Conservation (phyloP, 148 eudicot genomes). For the Pharnaceum exiguum region DNA sequence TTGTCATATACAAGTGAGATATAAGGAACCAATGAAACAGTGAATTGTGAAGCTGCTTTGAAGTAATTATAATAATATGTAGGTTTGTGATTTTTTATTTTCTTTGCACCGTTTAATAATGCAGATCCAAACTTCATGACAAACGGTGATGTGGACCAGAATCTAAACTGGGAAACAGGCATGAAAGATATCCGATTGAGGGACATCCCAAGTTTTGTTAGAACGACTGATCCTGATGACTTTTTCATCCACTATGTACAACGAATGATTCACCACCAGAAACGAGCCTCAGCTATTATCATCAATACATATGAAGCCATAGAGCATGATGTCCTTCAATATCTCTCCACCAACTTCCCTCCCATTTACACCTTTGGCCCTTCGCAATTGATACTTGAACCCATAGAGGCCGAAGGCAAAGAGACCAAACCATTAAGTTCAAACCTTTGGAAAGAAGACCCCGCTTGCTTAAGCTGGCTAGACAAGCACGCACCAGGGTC, state of each 20-base stretch:
- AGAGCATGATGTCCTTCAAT: conserved; percentile 23
- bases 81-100: no score
- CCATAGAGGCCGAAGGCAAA: not conserved
- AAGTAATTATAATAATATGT: no score
- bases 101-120: not conserved
- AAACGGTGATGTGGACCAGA: conserved; percentile 35
- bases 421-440: conserved; percentile 20
- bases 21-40: no score
- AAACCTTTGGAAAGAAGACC: conserved; percentile 39
- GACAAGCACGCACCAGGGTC: conserved; percentile 8
- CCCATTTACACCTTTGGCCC: conserved; percentile 44
- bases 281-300: conserved; percentile 31
- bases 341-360: conserved; percentile 21
- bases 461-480: conserved; percentile 22
- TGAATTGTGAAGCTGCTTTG: no score
- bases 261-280: not conserved
- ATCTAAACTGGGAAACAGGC: conserved; percentile 31
- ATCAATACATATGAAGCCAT: conserved; percentile 37
- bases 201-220: conserved; percentile 37
- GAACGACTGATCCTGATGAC: conserved; percentile 39
- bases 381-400: conserved; percentile 15
- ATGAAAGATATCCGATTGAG: conserved; percentile 31
- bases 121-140: conserved; percentile 40
- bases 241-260: conserved; percentile 15
- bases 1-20: no score